Evolutionary conservation across 78 protist genomes (phyloP).

Genomic region (Pelomyxa schiedti): DNA sequence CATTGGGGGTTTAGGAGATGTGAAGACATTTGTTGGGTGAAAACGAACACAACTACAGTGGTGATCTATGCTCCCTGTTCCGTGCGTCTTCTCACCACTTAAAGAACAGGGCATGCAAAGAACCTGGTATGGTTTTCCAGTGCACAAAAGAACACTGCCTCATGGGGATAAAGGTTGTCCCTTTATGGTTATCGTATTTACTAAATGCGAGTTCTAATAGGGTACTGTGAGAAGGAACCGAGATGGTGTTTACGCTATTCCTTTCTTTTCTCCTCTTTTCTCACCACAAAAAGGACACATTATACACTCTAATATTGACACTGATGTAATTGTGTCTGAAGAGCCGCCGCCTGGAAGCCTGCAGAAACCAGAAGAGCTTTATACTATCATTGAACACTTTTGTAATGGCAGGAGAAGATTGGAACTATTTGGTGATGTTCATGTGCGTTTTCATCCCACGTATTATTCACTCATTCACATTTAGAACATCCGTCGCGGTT

Average conservation of each 20-base stretch:
- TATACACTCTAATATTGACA: constrained; percentile 24
- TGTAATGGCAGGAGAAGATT: constrained; percentile 14
- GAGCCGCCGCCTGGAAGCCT: neutral
- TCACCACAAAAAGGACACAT: constrained; percentile 23
- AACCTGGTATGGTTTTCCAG: neutral
- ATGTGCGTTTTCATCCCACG: neutral
- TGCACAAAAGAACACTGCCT: constrained; percentile 16
- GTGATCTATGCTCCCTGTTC: neutral
- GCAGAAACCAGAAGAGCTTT: constrained; percentile 27
- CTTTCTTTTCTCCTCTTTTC: neutral
- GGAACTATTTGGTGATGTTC: constrained; percentile 24
- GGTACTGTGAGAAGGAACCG: neutral
- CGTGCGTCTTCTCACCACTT: too few species aligned
- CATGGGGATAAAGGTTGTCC: constrained; percentile 24
- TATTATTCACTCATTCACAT: neutral
- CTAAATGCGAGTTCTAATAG: too few species aligned
- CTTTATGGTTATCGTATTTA: too few species aligned
- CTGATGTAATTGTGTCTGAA: constrained; percentile 13
- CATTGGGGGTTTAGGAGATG: constrained; percentile 25
- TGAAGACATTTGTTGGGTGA: constrained; percentile 26
- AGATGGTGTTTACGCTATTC: neutral
- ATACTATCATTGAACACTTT: constrained; percentile 21
- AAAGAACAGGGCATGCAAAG: neutral
- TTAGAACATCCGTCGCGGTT: constrained; percentile 20
- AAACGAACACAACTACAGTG: neutral